Evolutionary conservation across 169 alveolate genomes (phyloP).

Genomic region (Perkinsus olseni): DNA sequence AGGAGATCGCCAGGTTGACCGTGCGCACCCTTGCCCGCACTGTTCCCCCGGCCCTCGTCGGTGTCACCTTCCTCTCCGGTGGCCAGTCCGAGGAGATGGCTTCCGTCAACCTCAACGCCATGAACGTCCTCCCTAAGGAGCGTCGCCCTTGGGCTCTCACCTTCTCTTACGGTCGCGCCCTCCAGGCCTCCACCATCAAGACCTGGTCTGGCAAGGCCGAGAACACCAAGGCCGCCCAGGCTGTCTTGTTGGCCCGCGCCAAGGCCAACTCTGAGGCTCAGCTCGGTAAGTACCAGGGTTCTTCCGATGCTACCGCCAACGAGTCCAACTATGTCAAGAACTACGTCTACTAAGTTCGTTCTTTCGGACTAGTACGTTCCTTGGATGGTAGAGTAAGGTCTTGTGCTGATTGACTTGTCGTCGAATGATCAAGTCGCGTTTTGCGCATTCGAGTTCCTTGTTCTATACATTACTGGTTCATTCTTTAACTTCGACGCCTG

Average conservation of each 20-base stretch:
- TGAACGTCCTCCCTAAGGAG: slow-evolving; percentile 69
- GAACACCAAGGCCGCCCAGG: slow-evolving; percentile 81
- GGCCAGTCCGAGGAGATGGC: slow-evolving; percentile 94
- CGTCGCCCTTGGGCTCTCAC: slow-evolving; percentile 82
- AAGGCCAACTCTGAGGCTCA: slow-evolving; percentile 86
- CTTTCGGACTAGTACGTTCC: no score
- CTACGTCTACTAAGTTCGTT: no score
- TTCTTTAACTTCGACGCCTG: no score
- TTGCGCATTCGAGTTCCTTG: no score
- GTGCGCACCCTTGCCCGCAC: slow-evolving; percentile 81
- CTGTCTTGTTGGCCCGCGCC: slow-evolving; percentile 76
- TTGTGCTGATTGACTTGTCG: no score
- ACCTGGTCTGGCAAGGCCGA: slow-evolving; percentile 88
- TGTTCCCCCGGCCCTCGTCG: slow-evolving; percentile 89
- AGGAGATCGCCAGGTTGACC: slow-evolving; percentile 82
- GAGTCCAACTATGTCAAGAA: no score
- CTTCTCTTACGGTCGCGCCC: slow-evolving; percentile 94
- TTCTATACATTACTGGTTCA: no score
- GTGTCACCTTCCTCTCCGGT: slow-evolving; percentile 90
- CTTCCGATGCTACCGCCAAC: not conserved
- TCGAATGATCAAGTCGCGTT: no score
- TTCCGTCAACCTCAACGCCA: slow-evolving; percentile 77
- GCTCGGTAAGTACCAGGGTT: slow-evolving; percentile 62
- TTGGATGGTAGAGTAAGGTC: no score
- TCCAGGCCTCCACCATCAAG: slow-evolving; percentile 79